Evolutionary conservation across 768 basidiomycete genomes (phyloP).

Genomic region (Phylloporus arenicola): DNA sequence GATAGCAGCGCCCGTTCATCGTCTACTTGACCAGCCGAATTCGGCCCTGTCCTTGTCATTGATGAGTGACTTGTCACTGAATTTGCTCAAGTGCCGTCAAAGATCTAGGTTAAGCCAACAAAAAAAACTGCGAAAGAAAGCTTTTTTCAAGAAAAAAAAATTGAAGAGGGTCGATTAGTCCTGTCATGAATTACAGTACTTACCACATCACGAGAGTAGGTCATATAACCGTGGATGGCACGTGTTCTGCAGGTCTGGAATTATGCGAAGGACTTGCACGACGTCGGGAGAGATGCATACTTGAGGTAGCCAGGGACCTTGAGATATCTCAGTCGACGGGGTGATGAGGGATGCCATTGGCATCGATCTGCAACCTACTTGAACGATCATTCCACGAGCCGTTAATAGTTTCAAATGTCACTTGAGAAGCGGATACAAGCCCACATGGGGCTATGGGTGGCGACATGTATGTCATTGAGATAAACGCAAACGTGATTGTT

Average conservation of each 20-base stretch:
- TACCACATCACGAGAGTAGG: background rate
- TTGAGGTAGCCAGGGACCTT: background rate
- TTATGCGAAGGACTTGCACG: background rate
- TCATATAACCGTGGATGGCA: background rate
- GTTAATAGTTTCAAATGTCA: background rate
- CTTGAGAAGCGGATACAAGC: background rate
- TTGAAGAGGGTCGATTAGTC: background rate
- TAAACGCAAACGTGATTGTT: background rate
- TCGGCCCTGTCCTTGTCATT: background rate
- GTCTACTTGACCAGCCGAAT: too few relatives aligned
- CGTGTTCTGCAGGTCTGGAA: background rate
- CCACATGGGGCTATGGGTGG: background rate
- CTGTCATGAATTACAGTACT: background rate
- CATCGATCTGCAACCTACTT: background rate
- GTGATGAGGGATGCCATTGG: background rate
- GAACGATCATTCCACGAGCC: background rate
- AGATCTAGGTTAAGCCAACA: too few relatives aligned
- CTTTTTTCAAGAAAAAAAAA: too few relatives aligned
- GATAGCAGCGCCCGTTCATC: too few relatives aligned
- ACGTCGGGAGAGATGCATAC: background rate
- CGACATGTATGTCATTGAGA: background rate
- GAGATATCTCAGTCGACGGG: background rate
- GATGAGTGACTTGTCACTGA: background rate
- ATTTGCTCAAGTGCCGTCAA: background rate
- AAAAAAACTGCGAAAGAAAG: too few relatives aligned